Evolutionary conservation across 2,329 filamentous ascomycete species (phyloP).

Genomic region (Thielaviopsis ethacetica): DNA sequence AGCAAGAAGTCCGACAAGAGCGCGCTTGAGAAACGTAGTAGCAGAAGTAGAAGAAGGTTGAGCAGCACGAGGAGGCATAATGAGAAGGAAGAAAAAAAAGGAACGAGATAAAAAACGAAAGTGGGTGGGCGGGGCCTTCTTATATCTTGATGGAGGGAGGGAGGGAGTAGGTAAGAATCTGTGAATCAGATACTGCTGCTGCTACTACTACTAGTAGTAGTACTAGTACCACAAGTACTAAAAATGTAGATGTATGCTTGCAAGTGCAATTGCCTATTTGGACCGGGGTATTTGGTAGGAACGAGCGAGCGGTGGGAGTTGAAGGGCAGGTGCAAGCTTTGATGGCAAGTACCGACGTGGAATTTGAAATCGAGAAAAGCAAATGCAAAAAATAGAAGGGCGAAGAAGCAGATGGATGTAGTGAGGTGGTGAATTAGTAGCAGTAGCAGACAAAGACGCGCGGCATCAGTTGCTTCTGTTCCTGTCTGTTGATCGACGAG

Average conservation of each 20-base stretch:
- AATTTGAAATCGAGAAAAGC: not conserved
- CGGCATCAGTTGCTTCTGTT: too few species aligned
- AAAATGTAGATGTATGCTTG: too few species aligned
- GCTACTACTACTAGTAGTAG: too few species aligned
- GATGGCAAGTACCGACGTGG: not conserved
- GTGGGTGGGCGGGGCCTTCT: not conserved
- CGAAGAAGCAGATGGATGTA: not conserved
- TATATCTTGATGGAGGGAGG: not conserved
- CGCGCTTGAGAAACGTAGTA: slow-evolving; percentile 1
- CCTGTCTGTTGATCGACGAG: too few species aligned
- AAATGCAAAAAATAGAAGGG: not conserved
- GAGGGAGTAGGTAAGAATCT: not conserved
- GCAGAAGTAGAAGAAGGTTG: not conserved
- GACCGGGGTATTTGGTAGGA: not conserved
- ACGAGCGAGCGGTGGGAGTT: too few species aligned
- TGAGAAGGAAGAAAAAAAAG: not conserved
- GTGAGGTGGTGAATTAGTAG: too few species aligned
- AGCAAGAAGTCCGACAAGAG: slow-evolving; percentile 10
- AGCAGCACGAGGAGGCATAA: not conserved
- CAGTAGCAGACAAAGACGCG: too few species aligned
- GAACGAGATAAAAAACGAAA: not conserved
- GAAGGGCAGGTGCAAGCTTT: not conserved
- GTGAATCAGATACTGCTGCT: not conserved
- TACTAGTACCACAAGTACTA: too few species aligned
- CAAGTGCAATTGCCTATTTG: not conserved